Conservation (phyloP, 441 rosid genomes). For the Manihot esculenta region DNA sequence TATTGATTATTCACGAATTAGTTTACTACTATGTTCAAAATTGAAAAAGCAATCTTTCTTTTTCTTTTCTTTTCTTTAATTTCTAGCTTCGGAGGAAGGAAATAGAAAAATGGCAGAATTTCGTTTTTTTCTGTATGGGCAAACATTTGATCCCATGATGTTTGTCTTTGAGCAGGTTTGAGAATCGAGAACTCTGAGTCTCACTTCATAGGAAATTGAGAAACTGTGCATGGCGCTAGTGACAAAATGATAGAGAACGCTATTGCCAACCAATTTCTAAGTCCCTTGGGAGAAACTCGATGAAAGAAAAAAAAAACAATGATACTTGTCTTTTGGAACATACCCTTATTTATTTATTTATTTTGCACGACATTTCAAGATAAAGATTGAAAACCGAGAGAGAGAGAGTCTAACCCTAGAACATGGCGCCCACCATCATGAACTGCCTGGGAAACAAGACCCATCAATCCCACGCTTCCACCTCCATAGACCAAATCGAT, state of each 20-base stretch:
- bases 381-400: constrained; percentile 8
- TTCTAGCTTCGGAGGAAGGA: not conserved
- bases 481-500: constrained; percentile 98
- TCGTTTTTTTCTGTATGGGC: constrained; percentile 12
- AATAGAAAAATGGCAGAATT: constrained; percentile 8
- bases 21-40: constrained; percentile 16
- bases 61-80: not conserved
- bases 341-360: too few relatives aligned
- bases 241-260: constrained; percentile 7
- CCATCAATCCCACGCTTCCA: constrained; percentile 98
- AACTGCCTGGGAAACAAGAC: constrained; percentile 97
- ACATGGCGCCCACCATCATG: constrained; percentile 99
- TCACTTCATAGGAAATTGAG: constrained; percentile 24
- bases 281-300: not conserved
- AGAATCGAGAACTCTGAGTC: constrained; percentile 16
- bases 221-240: constrained; percentile 30
- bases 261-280: not conserved
- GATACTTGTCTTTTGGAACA: constrained; percentile 28
- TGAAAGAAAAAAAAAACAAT: constrained; percentile 23
- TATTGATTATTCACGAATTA: constrained; percentile 1
- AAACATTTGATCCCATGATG: constrained; percentile 55
- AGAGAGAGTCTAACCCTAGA: constrained; percentile 71
- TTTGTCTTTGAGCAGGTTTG: constrained; percentile 29
- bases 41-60: not conserved
- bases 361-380: constrained; percentile 10